These are phyloP conservation scores for Wickerhamomyces alni DNA, from an alignment of 805 yeast genomes.

Conservation along the genomic window DNA sequence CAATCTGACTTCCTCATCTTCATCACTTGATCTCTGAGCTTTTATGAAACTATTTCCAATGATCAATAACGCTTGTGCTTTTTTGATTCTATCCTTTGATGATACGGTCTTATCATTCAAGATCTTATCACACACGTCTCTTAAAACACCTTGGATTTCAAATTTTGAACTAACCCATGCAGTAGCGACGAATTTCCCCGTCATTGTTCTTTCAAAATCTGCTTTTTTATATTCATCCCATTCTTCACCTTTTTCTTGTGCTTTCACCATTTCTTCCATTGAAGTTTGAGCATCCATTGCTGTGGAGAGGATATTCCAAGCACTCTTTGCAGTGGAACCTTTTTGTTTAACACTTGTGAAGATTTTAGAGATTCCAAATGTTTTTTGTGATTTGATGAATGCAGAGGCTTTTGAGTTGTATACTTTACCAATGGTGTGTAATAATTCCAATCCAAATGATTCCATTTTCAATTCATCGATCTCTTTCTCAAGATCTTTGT, in stretches of 20 bases:
- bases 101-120: conserved; percentile 62
- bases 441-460: conserved; percentile 87
- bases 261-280: conserved; percentile 66
- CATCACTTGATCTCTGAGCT: conserved; percentile 75
- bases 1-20: conserved; percentile 85
- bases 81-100: conserved; percentile 53
- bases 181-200: conserved; percentile 87
- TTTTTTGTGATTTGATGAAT: conserved; percentile 66
- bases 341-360: conserved; percentile 78
- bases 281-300: conserved; percentile 86
- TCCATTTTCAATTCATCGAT: conserved; percentile 85
- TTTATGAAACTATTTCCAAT: conserved; percentile 65
- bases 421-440: conserved; percentile 76
- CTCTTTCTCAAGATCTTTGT: conserved; percentile 48
- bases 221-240: conserved; percentile 56
- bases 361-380: conserved; percentile 83
- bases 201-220: conserved; percentile 73
- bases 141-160: conserved; percentile 74
- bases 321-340: conserved; percentile 76
- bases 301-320: conserved; percentile 72
- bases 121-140: conserved; percentile 78
- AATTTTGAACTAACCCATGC: conserved; percentile 93
- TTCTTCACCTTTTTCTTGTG: conserved; percentile 51
- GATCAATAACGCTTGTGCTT: conserved; percentile 74
- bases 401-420: conserved; percentile 74